These are phyloP conservation scores for Talaromyces sp. DNA, from an alignment of 2,329 filamentous ascomycete species.

Conservation along the genomic window DNA sequence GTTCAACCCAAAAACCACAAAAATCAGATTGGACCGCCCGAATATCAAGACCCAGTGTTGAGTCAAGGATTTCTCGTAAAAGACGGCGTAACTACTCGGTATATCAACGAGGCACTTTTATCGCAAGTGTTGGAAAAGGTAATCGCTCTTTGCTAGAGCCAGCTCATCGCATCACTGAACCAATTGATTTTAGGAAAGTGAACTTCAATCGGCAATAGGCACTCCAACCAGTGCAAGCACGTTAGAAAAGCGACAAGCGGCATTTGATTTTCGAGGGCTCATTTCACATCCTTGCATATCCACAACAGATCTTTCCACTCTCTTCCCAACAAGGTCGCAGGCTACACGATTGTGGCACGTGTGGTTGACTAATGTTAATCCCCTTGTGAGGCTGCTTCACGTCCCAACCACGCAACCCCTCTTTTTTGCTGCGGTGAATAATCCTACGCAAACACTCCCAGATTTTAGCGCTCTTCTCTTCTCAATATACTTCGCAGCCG, in stretches of 20 bases:
- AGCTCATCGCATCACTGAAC: not conserved
- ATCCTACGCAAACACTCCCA: conserved; percentile 20
- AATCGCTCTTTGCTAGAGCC: not conserved
- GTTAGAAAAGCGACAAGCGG: conserved; percentile 15
- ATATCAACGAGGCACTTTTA: conserved; percentile 22
- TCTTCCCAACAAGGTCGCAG: conserved; percentile 25
- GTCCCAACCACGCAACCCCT: conserved; percentile 27
- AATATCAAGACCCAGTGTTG: not conserved
- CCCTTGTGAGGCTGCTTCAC: conserved; percentile 30
- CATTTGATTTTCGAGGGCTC: conserved; percentile 24
- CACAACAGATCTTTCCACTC: conserved; percentile 16
- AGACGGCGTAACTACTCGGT: conserved; percentile 23
- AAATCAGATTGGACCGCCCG: not conserved
- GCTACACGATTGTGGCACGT: conserved; percentile 30
- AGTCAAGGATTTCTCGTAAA: conserved; percentile 16
- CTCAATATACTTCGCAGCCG: conserved; percentile 26
- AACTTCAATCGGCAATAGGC: conserved; percentile 1
- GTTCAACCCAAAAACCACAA: not conserved
- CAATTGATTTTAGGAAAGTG: not conserved
- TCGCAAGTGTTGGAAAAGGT: conserved; percentile 26
- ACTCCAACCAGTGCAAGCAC: not conserved
- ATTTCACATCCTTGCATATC: conserved; percentile 22
- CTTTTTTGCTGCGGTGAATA: conserved; percentile 30
- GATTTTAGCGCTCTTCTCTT: conserved; percentile 28
- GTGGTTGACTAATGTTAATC: conserved; percentile 29